phyloP scores from a whole-genome alignment of 495 filamentous ascomycete species.

The Chaetomium tenue region DNA sequence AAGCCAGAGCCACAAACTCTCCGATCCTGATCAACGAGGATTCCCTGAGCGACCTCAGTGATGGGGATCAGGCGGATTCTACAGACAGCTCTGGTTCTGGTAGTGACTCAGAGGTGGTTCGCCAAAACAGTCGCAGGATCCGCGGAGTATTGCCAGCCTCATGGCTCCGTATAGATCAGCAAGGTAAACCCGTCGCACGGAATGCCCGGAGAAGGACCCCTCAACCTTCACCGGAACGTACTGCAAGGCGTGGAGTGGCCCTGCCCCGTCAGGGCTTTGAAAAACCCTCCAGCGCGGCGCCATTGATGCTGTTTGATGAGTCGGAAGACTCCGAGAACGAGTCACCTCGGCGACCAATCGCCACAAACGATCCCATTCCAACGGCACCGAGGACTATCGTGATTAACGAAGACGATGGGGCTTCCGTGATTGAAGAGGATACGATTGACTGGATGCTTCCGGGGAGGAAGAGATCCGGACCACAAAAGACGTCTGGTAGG shows the following conservation, averaged over 20 bases:
- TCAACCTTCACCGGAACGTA: slow-evolving; percentile 34
- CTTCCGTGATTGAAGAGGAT: slow-evolving; percentile 53
- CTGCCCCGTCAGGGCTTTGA: slow-evolving; percentile 35
- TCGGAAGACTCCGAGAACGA: slow-evolving; percentile 45
- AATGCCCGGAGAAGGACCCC: slow-evolving; percentile 45
- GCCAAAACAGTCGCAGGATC: slow-evolving; percentile 54
- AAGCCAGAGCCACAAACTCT: background rate
- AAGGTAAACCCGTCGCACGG: slow-evolving; percentile 30
- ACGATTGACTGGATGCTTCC: slow-evolving; percentile 55
- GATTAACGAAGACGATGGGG: slow-evolving; percentile 36
- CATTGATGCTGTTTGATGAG: slow-evolving; percentile 49
- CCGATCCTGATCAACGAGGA: slow-evolving; percentile 27
- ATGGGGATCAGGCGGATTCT: slow-evolving; percentile 22
- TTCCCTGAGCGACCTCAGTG: slow-evolving; percentile 14
- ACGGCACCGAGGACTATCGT: slow-evolving; percentile 13
- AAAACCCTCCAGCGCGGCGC: slow-evolving; percentile 23
- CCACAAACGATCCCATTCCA: background rate
- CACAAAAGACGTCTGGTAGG: slow-evolving; percentile 19
- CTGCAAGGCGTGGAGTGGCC: slow-evolving; percentile 57
- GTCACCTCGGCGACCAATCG: background rate
- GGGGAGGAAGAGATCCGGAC: slow-evolving; percentile 35
- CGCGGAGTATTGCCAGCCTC: slow-evolving; percentile 89
- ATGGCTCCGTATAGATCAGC: slow-evolving; percentile 72
- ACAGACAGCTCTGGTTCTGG: slow-evolving; percentile 31
- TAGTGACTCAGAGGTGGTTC: slow-evolving; percentile 48